Conservation (phyloP, 352 stramenopile species). For the Phytophthora aleatoria region DNA sequence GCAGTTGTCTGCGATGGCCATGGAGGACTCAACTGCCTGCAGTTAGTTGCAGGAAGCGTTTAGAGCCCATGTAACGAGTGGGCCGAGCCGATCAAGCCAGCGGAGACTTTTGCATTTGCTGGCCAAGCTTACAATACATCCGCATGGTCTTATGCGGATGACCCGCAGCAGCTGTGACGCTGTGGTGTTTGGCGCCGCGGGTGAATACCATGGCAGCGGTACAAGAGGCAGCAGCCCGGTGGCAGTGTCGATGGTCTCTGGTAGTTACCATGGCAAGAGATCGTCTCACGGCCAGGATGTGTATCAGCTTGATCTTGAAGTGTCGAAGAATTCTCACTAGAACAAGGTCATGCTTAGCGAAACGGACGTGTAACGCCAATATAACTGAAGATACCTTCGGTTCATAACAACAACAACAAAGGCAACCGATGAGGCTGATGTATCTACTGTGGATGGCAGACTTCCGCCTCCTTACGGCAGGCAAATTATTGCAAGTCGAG, state of each 20-base stretch:
- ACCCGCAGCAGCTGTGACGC: not conserved
- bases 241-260: constrained; percentile 1
- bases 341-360: not conserved
- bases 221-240: constrained; percentile 7
- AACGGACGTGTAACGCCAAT: constrained; percentile 1
- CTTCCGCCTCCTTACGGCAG: not conserved
- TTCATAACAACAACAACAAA: not conserved
- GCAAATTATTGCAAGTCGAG: not conserved
- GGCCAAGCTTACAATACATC: not conserved
- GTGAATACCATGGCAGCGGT: constrained; percentile 5
- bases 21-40: not conserved
- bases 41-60: not conserved
- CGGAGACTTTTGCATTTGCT: not conserved
- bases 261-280: not conserved
- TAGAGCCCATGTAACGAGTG: constrained; percentile 3
- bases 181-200: not conserved
- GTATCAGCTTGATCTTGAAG: not conserved
- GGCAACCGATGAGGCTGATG: not conserved
- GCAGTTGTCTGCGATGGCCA: constrained; percentile 4
- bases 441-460: constrained; percentile 7
- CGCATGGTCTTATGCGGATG: constrained; percentile 10
- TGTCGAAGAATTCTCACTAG: constrained; percentile 9
- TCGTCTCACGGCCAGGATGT: constrained; percentile 2
- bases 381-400: constrained; percentile 17
- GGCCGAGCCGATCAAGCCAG: not conserved